These are phyloP conservation scores for Kurtzmaniella quercitrusa DNA, from an alignment of 1,139 yeast genomes.

Conservation along the genomic window DNA sequence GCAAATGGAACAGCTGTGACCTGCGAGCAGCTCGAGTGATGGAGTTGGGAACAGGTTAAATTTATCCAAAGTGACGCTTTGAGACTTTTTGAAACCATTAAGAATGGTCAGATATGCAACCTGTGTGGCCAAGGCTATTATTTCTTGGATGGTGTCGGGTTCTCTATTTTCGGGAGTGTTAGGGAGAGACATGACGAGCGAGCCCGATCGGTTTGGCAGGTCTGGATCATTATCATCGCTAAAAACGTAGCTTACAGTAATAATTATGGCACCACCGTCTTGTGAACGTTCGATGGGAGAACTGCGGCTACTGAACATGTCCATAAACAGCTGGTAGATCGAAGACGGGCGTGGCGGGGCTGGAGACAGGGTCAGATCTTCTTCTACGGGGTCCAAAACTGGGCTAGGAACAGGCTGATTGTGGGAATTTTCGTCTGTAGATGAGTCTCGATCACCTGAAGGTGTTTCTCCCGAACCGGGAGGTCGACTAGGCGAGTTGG, in stretches of 20 bases:
- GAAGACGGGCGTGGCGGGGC: background rate
- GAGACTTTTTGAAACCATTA: slow-evolving; percentile 35
- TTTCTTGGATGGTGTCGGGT: slow-evolving; percentile 50
- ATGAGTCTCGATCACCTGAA: slow-evolving; percentile 19
- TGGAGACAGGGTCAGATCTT: background rate
- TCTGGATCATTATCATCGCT: slow-evolving; percentile 40
- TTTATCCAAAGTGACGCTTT: slow-evolving; percentile 49
- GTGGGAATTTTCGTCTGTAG: slow-evolving; percentile 49
- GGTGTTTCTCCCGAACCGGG: slow-evolving; percentile 26
- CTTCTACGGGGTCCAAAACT: slow-evolving; percentile 1
- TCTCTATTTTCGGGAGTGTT: slow-evolving; percentile 56
- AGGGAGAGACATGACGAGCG: slow-evolving; percentile 59
- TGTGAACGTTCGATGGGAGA: background rate
- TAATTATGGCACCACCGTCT: slow-evolving; percentile 27
- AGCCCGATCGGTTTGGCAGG: slow-evolving; percentile 47
- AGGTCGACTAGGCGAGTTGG: slow-evolving; percentile 22
- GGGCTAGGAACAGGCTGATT: slow-evolving; percentile 8
- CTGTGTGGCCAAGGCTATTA: slow-evolving; percentile 64
- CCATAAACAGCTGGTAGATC: slow-evolving; percentile 8
- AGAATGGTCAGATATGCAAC: slow-evolving; percentile 63
- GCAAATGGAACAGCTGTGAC: slow-evolving; percentile 61
- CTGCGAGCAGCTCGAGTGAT: slow-evolving; percentile 22
- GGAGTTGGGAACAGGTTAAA: slow-evolving; percentile 48
- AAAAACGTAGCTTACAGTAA: slow-evolving; percentile 44
- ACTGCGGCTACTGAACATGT: slow-evolving; percentile 6